Evolutionary conservation across 2,329 filamentous ascomycete genomes (phyloP).

Genomic region (Penicillium polonicum): DNA sequence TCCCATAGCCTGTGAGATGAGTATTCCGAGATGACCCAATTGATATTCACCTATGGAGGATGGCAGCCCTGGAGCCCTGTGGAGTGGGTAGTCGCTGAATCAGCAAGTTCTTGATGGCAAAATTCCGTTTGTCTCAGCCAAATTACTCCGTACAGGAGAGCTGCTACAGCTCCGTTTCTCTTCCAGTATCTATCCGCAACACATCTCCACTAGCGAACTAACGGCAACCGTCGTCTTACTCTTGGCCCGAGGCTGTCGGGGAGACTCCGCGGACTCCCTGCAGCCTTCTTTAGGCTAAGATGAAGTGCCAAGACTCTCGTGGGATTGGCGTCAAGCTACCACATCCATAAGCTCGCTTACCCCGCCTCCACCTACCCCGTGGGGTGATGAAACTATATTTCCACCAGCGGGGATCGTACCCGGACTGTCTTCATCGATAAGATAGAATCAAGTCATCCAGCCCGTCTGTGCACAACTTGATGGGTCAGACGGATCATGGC

Average conservation of each 20-base stretch:
- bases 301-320: constrained; percentile 5
- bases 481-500: background rate
- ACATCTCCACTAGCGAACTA: background rate
- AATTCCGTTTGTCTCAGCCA: background rate
- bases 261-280: constrained; percentile 15
- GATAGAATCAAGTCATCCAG: background rate
- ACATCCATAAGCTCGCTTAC: background rate
- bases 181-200: background rate
- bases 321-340: background rate
- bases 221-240: background rate
- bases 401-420: constrained; percentile 12
- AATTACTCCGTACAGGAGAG: background rate
- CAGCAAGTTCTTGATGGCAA: background rate
- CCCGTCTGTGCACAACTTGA: background rate
- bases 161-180: background rate
- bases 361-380: constrained; percentile 8
- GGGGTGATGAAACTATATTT: constrained; percentile 12
- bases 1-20: background rate
- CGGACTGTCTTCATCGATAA: background rate
- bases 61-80: too few species aligned
- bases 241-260: constrained; percentile 8
- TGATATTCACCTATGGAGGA: background rate
- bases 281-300: constrained; percentile 5
- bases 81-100: background rate
- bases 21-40: background rate